phyloP scores from a whole-genome alignment of 805 yeast genomes.

The Saccharomyces mikatae region DNA sequence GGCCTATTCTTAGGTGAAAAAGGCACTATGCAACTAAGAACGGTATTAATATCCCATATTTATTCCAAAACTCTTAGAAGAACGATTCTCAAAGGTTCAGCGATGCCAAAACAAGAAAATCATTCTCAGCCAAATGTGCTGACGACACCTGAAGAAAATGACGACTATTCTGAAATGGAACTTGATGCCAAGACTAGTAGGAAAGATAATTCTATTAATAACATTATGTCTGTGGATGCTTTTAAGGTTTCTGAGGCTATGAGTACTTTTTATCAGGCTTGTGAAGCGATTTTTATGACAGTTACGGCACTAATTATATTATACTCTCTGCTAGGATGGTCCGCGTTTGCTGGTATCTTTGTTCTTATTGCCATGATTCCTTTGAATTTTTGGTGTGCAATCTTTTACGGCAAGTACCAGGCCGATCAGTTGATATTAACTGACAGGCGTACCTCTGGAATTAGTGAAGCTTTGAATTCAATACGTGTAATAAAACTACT shows the following conservation, averaged over 20 bases:
- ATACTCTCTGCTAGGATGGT: background rate
- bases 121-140: too few relatives aligned
- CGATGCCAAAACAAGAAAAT: background rate
- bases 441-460: conserved; percentile 75
- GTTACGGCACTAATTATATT: background rate
- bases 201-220: background rate
- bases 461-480: conserved; percentile 78
- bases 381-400: conserved; percentile 54
- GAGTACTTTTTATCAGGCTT: background rate
- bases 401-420: conserved; percentile 52
- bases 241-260: conserved; percentile 1
- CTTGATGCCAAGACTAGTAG: background rate
- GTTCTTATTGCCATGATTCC: conserved; percentile 59
- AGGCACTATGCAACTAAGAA: conserved; percentile 1
- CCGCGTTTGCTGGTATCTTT: conserved; percentile 69
- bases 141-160: too few relatives aligned
- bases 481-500: conserved; percentile 83
- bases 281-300: conserved; percentile 1
- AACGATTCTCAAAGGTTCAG: background rate
- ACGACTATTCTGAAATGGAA: background rate
- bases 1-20: conserved; percentile 1
- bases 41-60: background rate
- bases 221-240: conserved; percentile 2
- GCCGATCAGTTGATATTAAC: conserved; percentile 66
- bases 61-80: conserved; percentile 1